A percentile compares a stretch with the other conserved stretches of the same genome.
These are phyloP conservation scores for Pezicula radicicola DNA, from an alignment of 2,329 filamentous ascomycete species.

Conservation along the genomic window DNA sequence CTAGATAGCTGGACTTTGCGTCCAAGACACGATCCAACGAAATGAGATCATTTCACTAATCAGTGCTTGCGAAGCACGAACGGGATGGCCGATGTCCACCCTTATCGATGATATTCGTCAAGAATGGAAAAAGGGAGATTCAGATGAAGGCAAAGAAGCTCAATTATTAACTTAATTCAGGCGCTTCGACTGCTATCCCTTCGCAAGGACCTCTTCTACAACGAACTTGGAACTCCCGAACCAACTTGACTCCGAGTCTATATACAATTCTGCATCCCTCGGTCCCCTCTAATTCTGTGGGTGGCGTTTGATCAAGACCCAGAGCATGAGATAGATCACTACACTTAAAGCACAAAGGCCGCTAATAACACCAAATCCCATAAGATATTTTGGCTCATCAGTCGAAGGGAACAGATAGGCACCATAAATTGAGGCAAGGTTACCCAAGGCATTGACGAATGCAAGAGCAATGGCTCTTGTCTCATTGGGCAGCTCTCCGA, in stretches of 20 bases:
- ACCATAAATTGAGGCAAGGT: conserved; percentile 48
- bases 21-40: conserved; percentile 33
- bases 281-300: not conserved
- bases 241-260: not conserved
- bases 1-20: conserved; percentile 39
- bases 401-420: conserved; percentile 43
- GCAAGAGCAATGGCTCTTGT: conserved; percentile 43
- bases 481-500: conserved; percentile 42
- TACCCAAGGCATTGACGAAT: conserved; percentile 46
- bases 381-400: conserved; percentile 41
- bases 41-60: conserved; percentile 35
- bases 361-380: conserved; percentile 36
- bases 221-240: not conserved
- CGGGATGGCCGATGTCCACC: conserved; percentile 36
- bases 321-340: not conserved
- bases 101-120: conserved; percentile 26
- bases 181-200: too few relatives aligned
- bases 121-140: conserved; percentile 22
- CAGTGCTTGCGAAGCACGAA: conserved; percentile 31
- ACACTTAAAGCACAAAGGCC: conserved; percentile 30
- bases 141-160: not conserved
- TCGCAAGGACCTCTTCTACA: not conserved
- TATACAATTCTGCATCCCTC: not conserved
- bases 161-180: not conserved
- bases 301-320: not conserved